Evolutionary conservation across 495 filamentous ascomycete genomes (phyloP).

Genomic region (Aspergillus taichungensis): DNA sequence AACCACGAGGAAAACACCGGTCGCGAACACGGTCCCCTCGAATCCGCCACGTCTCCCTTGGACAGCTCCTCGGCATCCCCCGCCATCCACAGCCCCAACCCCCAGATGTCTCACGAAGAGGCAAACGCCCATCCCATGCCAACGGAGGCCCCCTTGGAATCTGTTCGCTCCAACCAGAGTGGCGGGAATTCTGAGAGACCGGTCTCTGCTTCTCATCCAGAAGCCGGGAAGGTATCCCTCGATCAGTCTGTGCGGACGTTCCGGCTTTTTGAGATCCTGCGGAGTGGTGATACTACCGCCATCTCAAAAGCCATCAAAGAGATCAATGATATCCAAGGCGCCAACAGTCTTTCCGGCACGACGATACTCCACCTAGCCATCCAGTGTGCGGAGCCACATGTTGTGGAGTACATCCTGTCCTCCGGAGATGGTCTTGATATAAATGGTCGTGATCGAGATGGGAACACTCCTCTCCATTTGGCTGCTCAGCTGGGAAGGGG

Average conservation of each 20-base stretch:
- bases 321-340: constrained; percentile 37
- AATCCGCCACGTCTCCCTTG: constrained; percentile 20
- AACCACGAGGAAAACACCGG: constrained; percentile 18
- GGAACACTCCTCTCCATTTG: constrained; percentile 87
- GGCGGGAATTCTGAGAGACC: constrained; percentile 24
- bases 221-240: constrained; percentile 48
- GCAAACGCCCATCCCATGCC: constrained; percentile 15
- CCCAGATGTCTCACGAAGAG: constrained; percentile 22
- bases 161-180: constrained; percentile 20
- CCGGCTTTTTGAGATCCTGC: constrained; percentile 82
- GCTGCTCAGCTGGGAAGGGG: constrained; percentile 74
- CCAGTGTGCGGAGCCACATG: constrained; percentile 92
- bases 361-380: constrained; percentile 88
- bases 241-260: constrained; percentile 94
- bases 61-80: constrained; percentile 15
- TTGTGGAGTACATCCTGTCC: constrained; percentile 90
- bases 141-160: constrained; percentile 18
- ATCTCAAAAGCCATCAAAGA: constrained; percentile 86
- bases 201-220: constrained; percentile 21
- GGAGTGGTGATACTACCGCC: constrained; percentile 81
- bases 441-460: constrained; percentile 84
- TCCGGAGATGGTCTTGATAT: constrained; percentile 60
- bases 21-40: constrained; percentile 22
- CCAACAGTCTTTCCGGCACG: constrained; percentile 59
- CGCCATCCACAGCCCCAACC: constrained; percentile 23